These are phyloP conservation scores for Trichoderma hamatum DNA, from an alignment of 2,329 filamentous ascomycete species.

Conservation along the genomic window DNA sequence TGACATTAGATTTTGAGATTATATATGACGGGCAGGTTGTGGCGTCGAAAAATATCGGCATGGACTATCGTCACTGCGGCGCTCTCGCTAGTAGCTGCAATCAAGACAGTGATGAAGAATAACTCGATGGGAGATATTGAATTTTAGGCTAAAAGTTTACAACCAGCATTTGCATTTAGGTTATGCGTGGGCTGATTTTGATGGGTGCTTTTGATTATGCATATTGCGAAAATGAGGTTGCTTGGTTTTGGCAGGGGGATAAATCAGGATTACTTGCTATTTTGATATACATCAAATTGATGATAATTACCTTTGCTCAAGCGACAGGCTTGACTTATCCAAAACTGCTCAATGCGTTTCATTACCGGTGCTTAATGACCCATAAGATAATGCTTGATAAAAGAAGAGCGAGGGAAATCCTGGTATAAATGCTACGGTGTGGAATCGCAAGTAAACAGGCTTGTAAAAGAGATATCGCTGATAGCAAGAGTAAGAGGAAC, in stretches of 20 bases:
- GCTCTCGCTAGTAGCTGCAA: not conserved
- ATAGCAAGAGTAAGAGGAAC: not conserved
- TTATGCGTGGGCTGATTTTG: not conserved
- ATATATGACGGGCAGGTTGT: conserved; percentile 16
- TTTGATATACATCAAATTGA: not conserved
- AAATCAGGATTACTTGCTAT: not conserved
- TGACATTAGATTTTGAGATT: conserved; percentile 28
- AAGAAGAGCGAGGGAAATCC: not conserved
- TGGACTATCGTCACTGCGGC: conserved; percentile 25
- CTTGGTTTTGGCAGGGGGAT: not conserved
- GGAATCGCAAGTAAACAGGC: not conserved
- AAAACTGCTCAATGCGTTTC: not conserved
- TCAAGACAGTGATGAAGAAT: not conserved
- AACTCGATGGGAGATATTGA: no score
- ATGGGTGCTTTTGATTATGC: not conserved
- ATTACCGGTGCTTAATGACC: not conserved
- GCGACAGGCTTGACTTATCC: not conserved
- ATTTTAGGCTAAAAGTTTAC: no score
- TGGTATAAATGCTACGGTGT: not conserved
- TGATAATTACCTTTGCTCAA: not conserved
- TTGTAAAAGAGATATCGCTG: not conserved
- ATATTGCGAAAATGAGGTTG: not conserved
- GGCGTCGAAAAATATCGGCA: conserved; percentile 22
- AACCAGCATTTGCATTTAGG: rapidly evolving
- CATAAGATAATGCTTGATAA: not conserved